These are phyloP conservation scores for Cyberlindnera nakhonratchasimensis DNA, from an alignment of 805 yeast species.

Conservation along the genomic window DNA sequence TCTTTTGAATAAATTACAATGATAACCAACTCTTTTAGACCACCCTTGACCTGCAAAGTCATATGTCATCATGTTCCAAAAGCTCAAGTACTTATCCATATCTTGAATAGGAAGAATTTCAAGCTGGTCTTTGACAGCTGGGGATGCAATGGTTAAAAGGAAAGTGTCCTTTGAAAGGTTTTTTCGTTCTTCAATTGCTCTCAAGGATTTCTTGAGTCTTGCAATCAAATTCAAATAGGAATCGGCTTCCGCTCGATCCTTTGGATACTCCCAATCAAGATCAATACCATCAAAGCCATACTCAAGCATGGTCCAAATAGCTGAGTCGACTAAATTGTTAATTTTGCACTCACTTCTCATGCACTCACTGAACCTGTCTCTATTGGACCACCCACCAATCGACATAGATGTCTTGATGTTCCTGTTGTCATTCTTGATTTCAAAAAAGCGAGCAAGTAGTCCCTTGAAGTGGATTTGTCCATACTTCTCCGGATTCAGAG, in stretches of 20 bases:
- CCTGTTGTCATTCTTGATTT: constrained; percentile 40
- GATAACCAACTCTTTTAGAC: constrained; percentile 60
- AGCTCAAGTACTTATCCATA: constrained; percentile 57
- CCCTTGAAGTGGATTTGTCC: constrained; percentile 35
- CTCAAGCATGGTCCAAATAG: constrained; percentile 43
- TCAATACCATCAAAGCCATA: constrained; percentile 88
- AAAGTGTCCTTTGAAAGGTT: constrained; percentile 30
- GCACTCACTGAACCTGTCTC: constrained; percentile 46
- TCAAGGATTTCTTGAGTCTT: constrained; percentile 38
- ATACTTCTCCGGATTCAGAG: constrained; percentile 17
- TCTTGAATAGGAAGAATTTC: constrained; percentile 40
- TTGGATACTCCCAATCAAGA: constrained; percentile 93
- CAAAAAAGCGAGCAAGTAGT: constrained; percentile 43
- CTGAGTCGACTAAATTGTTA: constrained; percentile 45
- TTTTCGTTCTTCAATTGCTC: constrained; percentile 33
- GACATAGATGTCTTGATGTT: constrained; percentile 62
- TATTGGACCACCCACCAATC: constrained; percentile 77
- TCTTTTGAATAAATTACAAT: constrained; percentile 54
- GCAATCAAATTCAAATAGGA: constrained; percentile 42
- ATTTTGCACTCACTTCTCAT: constrained; percentile 36
- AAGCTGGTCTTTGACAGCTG: constrained; percentile 54
- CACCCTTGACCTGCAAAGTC: constrained; percentile 81
- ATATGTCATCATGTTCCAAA: constrained; percentile 90
- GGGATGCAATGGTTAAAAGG: constrained; percentile 70
- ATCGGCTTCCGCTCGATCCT: constrained; percentile 40